phyloP scores from a whole-genome alignment of 495 filamentous ascomycete genomes.

The Aspergillus ellipticus region DNA sequence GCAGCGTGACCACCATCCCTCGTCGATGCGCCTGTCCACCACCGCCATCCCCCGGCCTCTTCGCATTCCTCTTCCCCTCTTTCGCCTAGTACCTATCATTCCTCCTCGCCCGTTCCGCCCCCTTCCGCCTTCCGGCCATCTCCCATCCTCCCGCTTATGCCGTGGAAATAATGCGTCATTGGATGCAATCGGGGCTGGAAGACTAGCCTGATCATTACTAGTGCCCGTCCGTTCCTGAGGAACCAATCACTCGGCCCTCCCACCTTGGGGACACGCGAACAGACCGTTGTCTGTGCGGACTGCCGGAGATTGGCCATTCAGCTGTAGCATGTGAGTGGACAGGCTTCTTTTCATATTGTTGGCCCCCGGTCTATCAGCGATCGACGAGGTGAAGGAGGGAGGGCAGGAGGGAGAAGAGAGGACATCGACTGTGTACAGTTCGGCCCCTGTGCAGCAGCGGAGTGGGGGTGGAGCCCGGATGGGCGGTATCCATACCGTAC shows the following conservation, averaged over 20 bases:
- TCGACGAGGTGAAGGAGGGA: too few relatives aligned
- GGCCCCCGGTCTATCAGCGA: not conserved
- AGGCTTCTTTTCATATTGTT: not conserved
- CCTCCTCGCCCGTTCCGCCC: not conserved
- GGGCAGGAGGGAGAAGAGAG: too few relatives aligned
- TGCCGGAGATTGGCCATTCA: not conserved
- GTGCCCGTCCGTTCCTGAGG: conserved; percentile 6
- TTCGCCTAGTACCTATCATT: not conserved
- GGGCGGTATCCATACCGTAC: conserved; percentile 4
- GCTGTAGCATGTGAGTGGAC: not conserved
- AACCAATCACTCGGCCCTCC: conserved; percentile 1
- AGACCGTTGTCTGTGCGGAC: not conserved
- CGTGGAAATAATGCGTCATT: not conserved
- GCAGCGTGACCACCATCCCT: not conserved
- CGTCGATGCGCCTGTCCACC: not conserved
- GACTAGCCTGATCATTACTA: conserved; percentile 3
- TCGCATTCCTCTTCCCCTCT: not conserved
- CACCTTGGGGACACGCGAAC: not conserved
- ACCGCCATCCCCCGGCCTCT: not conserved
- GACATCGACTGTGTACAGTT: too few relatives aligned
- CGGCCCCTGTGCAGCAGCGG: not conserved
- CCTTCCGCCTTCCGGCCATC: not conserved
- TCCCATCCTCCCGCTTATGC: not conserved
- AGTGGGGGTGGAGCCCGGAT: conserved; percentile 3
- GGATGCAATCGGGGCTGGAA: not conserved